phyloP scores from a whole-genome alignment of 768 basidiomycete genomes.

The Suillus tomentosus region DNA sequence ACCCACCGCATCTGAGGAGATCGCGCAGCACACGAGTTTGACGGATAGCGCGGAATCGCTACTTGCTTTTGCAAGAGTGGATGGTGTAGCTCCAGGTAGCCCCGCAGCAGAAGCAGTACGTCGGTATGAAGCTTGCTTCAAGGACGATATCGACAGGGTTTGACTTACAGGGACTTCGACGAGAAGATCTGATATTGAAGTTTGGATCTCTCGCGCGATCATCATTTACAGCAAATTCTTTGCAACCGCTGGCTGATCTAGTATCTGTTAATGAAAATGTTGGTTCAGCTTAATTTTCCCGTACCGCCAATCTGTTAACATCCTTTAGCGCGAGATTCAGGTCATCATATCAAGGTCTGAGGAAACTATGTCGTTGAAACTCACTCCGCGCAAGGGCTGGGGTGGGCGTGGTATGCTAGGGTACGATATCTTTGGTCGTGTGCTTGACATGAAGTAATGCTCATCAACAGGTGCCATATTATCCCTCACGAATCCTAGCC shows the following conservation, averaged over 20 bases:
- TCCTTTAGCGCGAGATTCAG: slow-evolving; percentile 53
- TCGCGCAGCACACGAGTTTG: not conserved
- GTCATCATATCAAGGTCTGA: slow-evolving; percentile 59
- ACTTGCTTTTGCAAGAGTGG: slow-evolving; percentile 76
- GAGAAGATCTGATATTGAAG: slow-evolving; percentile 70
- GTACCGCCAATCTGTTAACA: slow-evolving; percentile 8
- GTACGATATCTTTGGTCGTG: slow-evolving; percentile 40
- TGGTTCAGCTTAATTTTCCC: slow-evolving; percentile 27
- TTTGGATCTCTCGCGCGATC: slow-evolving; percentile 65
- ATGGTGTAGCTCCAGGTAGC: slow-evolving; percentile 76
- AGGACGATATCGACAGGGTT: slow-evolving; percentile 6
- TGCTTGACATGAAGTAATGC: slow-evolving; percentile 7
- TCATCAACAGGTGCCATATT: slow-evolving; percentile 55
- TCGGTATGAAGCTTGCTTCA: slow-evolving; percentile 18
- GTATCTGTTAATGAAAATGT: slow-evolving; percentile 83
- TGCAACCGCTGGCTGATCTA: slow-evolving; percentile 72
- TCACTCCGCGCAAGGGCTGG: slow-evolving; percentile 78
- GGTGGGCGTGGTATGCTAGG: slow-evolving; percentile 86
- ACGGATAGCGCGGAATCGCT: slow-evolving; percentile 19
- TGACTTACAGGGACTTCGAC: slow-evolving; percentile 57
- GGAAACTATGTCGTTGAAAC: slow-evolving; percentile 47
- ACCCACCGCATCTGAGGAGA: slow-evolving; percentile 25
- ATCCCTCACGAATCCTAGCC: slow-evolving; percentile 42
- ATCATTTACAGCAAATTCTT: slow-evolving; percentile 53
- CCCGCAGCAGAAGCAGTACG: slow-evolving; percentile 83